phyloP scores from a whole-genome alignment of 441 rosid species.

The Pelargonium australe region DNA sequence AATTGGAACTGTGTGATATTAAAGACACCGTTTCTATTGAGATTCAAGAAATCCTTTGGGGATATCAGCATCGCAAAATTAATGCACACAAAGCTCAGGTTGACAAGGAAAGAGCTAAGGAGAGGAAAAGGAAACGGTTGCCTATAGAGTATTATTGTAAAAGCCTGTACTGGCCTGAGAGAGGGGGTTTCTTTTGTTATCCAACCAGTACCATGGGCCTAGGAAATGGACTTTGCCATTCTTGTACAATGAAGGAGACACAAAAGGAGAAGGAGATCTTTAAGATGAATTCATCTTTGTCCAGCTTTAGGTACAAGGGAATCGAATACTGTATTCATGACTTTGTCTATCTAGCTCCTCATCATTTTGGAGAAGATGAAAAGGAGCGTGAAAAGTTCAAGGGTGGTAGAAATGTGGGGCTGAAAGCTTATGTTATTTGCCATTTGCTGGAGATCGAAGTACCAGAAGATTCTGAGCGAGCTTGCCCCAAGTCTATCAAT shows the following conservation, averaged over 20 bases:
- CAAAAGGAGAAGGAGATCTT: conserved; percentile 7
- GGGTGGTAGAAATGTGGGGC: conserved; percentile 30
- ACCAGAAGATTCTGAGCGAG: conserved; percentile 16
- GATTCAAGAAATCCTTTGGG: conserved; percentile 59
- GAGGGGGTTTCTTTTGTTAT: conserved; percentile 18
- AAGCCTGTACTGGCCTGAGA: conserved; percentile 19
- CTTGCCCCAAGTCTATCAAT: conserved; percentile 18
- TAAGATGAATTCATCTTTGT: background rate
- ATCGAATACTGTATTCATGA: conserved; percentile 13
- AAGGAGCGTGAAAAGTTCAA: conserved; percentile 19
- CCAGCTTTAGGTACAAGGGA: conserved; percentile 12
- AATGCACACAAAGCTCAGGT: conserved; percentile 14
- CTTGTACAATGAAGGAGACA: conserved; percentile 17
- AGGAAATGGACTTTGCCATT: conserved; percentile 18
- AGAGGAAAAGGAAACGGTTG: conserved; percentile 7
- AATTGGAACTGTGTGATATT: conserved; percentile 43
- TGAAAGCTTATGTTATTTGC: conserved; percentile 31
- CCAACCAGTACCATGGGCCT: conserved; percentile 18
- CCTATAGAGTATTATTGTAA: conserved; percentile 14
- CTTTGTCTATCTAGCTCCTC: conserved; percentile 13
- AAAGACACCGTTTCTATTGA: conserved; percentile 39
- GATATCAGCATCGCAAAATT: conserved; percentile 40
- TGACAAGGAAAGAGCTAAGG: conserved; percentile 10
- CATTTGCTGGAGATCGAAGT: conserved; percentile 26
- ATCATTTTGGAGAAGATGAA: conserved; percentile 2